A percentile compares a stretch with the other conserved stretches of the same genome.
These are phyloP conservation scores for Barnettozyma californica DNA, from an alignment of 805 yeast species.

Conservation along the genomic window DNA sequence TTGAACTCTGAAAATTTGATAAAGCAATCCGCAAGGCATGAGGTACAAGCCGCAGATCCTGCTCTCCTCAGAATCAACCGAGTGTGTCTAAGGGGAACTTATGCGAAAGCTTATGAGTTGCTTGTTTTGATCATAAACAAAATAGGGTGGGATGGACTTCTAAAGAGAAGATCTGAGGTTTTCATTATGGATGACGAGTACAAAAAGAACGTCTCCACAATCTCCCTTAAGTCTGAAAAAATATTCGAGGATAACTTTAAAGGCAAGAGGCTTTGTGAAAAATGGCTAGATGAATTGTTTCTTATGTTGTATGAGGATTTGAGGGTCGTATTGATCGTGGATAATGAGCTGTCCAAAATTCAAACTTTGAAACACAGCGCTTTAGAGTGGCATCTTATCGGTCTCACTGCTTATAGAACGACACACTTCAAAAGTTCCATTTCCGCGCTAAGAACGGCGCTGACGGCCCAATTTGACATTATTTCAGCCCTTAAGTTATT, in stretches of 20 bases:
- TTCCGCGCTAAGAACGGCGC: conserved; percentile 49
- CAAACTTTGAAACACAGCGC: conserved; percentile 45
- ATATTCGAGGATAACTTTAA: conserved; percentile 9
- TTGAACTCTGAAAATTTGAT: conserved; percentile 23
- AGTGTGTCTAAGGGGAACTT: conserved; percentile 46
- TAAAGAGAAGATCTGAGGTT: conserved; percentile 58
- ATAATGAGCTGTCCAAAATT: conserved; percentile 23
- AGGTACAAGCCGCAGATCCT: conserved; percentile 42
- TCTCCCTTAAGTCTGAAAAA: conserved; percentile 13
- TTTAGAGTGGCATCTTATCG: conserved; percentile 71
- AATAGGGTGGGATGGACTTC: conserved; percentile 79
- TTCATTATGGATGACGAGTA: conserved; percentile 82
- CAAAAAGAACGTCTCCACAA: conserved; percentile 27
- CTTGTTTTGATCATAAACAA: conserved; percentile 61
- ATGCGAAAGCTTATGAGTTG: conserved; percentile 58
- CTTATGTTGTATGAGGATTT: conserved; percentile 64
- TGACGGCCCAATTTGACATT: conserved; percentile 56
- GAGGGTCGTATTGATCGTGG: conserved; percentile 32
- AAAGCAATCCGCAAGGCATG: conserved; percentile 20
- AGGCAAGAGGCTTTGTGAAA: conserved; percentile 58
- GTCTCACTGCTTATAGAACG: conserved; percentile 45
- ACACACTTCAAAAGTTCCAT: conserved; percentile 43
- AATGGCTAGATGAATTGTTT: conserved; percentile 76
- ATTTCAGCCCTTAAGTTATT: conserved; percentile 50
- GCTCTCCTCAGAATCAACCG: conserved; percentile 46